A percentile compares a stretch with the other conserved stretches of the same genome.
Evolutionary conservation across 1,284 basidiomycete genomes (phyloP).

Genomic region (Trametes hirsuta): DNA sequence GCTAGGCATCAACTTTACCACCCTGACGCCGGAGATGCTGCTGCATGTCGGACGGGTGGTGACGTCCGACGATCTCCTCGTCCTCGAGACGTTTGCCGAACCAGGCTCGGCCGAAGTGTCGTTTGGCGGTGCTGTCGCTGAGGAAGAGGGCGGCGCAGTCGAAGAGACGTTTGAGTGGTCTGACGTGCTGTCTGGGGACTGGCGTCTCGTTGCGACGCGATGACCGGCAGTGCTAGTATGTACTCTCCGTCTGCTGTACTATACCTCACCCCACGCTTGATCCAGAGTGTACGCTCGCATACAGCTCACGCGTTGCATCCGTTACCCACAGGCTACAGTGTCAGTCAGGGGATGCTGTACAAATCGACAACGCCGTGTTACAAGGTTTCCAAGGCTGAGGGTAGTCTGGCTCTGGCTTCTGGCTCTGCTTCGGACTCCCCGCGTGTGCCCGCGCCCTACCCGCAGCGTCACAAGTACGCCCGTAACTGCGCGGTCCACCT

Average conservation of each 20-base stretch:
- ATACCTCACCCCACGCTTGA: too few species aligned
- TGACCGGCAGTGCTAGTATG: background rate
- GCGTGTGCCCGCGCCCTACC: background rate
- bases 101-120: conserved; percentile 24
- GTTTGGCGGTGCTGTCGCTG: conserved; percentile 27
- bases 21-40: conserved; percentile 56
- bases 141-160: conserved; percentile 21
- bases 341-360: background rate
- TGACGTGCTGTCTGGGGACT: conserved; percentile 33
- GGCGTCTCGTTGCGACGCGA: conserved; percentile 26
- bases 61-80: conserved; percentile 28
- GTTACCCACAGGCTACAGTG: background rate
- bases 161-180: conserved; percentile 33
- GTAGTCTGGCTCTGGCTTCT: background rate
- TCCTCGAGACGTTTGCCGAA: conserved; percentile 32
- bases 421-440: background rate
- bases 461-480: background rate
- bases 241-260: background rate
- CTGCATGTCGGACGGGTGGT: conserved; percentile 46
- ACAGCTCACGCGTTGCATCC: background rate
- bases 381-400: background rate
- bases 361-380: background rate
- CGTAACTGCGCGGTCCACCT: background rate
- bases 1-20: conserved; percentile 54
- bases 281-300: too few species aligned